These are phyloP conservation scores for Trichoderma afroharzianum DNA, from an alignment of 2,329 filamentous ascomycete genomes.

Conservation along the genomic window DNA sequence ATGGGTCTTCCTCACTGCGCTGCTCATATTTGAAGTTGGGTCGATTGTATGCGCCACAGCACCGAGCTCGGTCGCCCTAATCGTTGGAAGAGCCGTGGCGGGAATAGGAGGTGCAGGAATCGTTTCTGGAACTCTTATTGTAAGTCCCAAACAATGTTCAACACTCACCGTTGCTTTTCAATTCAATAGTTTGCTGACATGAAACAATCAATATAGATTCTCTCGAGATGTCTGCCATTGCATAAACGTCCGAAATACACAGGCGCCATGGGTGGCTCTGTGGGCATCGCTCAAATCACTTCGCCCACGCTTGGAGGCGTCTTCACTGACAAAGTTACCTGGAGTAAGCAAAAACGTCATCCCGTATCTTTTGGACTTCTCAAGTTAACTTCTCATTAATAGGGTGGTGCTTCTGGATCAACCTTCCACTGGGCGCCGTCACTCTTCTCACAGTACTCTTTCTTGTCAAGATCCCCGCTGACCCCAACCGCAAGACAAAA, in stretches of 20 bases:
- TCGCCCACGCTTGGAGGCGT: not conserved
- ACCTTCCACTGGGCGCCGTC: not conserved
- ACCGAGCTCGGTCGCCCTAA: not conserved
- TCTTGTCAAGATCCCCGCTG: not conserved
- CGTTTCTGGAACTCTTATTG: not conserved
- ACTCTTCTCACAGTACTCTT: not conserved
- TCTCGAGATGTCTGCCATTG: not conserved
- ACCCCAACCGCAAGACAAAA: not conserved
- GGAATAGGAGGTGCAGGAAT: not conserved
- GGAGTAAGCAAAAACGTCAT: conserved; percentile 19
- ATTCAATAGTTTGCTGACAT: not conserved
- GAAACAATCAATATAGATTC: not conserved
- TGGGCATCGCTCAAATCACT: not conserved
- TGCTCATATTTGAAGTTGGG: not conserved
- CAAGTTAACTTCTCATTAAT: not conserved
- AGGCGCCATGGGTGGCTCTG: not conserved
- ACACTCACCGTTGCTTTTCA: not conserved
- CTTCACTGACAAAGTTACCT: not conserved
- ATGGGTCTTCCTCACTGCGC: not conserved
- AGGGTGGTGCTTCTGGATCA: conserved; percentile 3
- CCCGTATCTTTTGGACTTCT: not conserved
- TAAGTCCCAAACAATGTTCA: not conserved
- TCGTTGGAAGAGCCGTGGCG: not conserved
- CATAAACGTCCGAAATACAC: not conserved
- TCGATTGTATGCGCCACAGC: not conserved